phyloP scores from a whole-genome alignment of 176 grass and related monocot genomes.

The Oryza glaberrima region DNA sequence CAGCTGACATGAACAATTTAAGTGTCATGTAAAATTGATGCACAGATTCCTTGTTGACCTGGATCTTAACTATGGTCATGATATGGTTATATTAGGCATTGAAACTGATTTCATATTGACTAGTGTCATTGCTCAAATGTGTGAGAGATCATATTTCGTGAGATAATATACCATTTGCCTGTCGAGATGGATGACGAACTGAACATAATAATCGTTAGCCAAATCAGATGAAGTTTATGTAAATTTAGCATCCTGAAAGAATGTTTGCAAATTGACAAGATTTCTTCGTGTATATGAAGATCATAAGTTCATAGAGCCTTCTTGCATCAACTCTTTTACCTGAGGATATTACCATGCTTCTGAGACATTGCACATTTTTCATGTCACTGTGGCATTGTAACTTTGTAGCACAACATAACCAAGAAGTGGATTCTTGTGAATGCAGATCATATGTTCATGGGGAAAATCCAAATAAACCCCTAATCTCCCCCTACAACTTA shows the following conservation, averaged over 20 bases:
- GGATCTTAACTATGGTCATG: background rate
- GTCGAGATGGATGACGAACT: background rate
- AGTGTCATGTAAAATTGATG: too few species aligned
- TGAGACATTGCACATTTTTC: background rate
- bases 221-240: background rate
- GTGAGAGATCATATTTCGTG: background rate
- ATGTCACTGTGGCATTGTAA: background rate
- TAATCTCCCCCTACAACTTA: too few species aligned
- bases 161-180: background rate
- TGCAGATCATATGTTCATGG: too few species aligned
- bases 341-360: too few species aligned
- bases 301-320: too few species aligned
- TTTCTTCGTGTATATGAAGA: too few species aligned
- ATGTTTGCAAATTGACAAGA: too few species aligned
- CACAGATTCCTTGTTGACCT: background rate
- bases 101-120: too few species aligned
- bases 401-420: background rate
- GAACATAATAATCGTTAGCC: background rate
- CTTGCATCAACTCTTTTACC: too few species aligned
- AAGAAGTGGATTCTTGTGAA: background rate
- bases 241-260: too few species aligned
- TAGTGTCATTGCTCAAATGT: background rate
- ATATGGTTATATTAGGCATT: background rate
- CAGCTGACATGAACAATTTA: constrained; percentile 22
- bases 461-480: too few species aligned